Percentiles rank a stretch among this genome's conserved stretches.
Evolutionary conservation across 179 eudicot species (phyloP).

Genomic region (Beta corolliflora): DNA sequence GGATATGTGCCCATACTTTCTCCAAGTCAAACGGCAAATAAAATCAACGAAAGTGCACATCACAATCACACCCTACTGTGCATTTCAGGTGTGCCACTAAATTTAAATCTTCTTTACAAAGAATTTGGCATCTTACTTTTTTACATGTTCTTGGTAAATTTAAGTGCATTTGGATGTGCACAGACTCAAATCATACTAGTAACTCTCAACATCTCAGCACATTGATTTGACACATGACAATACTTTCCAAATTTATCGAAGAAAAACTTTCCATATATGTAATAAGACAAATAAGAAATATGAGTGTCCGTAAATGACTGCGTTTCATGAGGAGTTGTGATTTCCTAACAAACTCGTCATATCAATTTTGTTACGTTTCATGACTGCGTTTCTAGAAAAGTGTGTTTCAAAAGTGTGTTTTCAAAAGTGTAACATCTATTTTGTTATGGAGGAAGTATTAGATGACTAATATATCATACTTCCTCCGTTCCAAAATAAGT

Average conservation of each 20-base stretch:
- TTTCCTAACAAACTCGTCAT: too few species aligned
- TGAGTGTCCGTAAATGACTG: not conserved
- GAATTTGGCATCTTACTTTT: not conserved
- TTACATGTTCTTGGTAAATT: not conserved
- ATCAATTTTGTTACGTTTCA: too few species aligned
- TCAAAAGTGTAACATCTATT: too few species aligned
- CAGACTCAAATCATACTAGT: not conserved
- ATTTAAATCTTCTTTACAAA: not conserved
- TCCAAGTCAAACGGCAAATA: not conserved
- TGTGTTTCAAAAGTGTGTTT: too few species aligned
- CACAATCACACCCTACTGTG: not conserved
- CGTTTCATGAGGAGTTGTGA: too few species aligned
- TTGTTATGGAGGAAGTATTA: too few species aligned
- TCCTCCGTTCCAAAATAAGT: too few species aligned
- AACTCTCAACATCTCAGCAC: not conserved
- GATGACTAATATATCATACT: too few species aligned
- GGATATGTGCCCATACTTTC: not conserved
- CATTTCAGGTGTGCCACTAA: not conserved
- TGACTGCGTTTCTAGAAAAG: too few species aligned
- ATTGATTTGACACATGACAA: not conserved
- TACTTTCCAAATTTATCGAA: not conserved
- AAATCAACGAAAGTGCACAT: not conserved
- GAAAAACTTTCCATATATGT: not conserved
- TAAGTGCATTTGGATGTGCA: not conserved
- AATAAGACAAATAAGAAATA: not conserved